A percentile compares a stretch with the other conserved stretches of the same genome.
Evolutionary conservation across 2,329 filamentous ascomycete genomes (phyloP).

Genomic region (Tolypocladium ovalisporum): DNA sequence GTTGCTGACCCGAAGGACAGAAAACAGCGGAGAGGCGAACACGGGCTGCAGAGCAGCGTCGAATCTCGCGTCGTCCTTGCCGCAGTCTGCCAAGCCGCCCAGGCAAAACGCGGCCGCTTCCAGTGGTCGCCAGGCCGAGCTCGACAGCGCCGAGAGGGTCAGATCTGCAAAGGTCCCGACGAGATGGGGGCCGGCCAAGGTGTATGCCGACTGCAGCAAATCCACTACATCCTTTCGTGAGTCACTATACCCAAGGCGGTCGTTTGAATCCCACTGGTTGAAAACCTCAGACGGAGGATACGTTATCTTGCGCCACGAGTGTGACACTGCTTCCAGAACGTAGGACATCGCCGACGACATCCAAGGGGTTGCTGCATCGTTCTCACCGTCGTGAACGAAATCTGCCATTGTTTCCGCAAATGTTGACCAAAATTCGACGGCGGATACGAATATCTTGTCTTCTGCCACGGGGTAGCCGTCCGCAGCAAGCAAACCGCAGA

Average conservation of each 20-base stretch:
- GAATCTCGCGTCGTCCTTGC: conserved; percentile 43
- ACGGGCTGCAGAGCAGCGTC: conserved; percentile 50
- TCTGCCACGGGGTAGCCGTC: conserved; percentile 59
- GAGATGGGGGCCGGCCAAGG: conserved; percentile 44
- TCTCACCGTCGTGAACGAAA: conserved; percentile 36
- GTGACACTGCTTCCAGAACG: conserved; percentile 53
- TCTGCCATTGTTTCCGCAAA: conserved; percentile 61
- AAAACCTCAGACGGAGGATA: conserved; percentile 51
- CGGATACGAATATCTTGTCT: conserved; percentile 62
- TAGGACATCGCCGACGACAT: conserved; percentile 45
- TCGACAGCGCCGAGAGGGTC: conserved; percentile 37
- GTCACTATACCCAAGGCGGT: conserved; percentile 56
- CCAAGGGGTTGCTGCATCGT: conserved; percentile 39
- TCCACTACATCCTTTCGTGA: conserved; percentile 73
- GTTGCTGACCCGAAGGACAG: conserved; percentile 38
- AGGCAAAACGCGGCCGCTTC: conserved; percentile 54
- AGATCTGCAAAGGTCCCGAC: conserved; percentile 46
- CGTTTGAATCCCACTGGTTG: conserved; percentile 57
- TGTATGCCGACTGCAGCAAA: conserved; percentile 61
- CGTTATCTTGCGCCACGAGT: conserved; percentile 58
- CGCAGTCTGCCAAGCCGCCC: conserved; percentile 55
- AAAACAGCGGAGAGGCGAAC: conserved; percentile 49
- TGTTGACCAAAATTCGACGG: conserved; percentile 72
- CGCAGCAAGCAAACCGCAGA: conserved; percentile 56
- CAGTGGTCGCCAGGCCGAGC: conserved; percentile 44